Evolutionary conservation across 2,329 filamentous ascomycete genomes (phyloP), one percentile per base, ranked within the genome.

Genomic region (Daldinia sp.): DNA sequence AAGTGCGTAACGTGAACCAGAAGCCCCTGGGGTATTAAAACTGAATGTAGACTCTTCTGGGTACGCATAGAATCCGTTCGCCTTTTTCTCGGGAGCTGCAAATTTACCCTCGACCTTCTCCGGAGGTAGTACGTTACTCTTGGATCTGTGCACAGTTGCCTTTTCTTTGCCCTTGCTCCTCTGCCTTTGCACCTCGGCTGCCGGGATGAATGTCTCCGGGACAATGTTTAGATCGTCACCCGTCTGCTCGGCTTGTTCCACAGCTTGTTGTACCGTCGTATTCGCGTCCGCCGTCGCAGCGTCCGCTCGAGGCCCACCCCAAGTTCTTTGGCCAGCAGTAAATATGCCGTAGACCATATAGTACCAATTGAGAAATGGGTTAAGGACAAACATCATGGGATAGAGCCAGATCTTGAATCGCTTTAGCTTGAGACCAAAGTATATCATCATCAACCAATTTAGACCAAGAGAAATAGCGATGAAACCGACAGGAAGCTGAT

Each of bases 341-440:
- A 96, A 95, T 70, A 97, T 96, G 43, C 93, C 94, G 76, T 97
- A 97, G 2, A 97, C 90, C 91, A 97, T 97, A 80, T 98, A 98
- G 61, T 93, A 86, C 94, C 94, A 98, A 78, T 98, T 98, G 83
- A 97, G 94, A 74, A 98, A 96, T 0, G 95, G 94, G 74, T 97
- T 98, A 66, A 97, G 77, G 47, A 97, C 79, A 75, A 97, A 98
- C 93, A 98, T 97, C 66, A 98, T 72, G 0, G 94, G 94, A 75
- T 98, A 98, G 4, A 98, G 82, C 90, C 92, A 94, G 65, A 96
- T 91, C 82, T 99, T 98, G 81, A 90, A 97, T 9, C 95, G 87
- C 63, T 90, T 89, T 49, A 98, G 85, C 77, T 92, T 93, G 57
- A 89, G 85, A 21, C 93, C 94, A 76, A 98, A 97, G 80, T 97